These are phyloP conservation scores for Trichomonas vaginalis DNA, from an alignment of 208 protist genomes.

Conservation along the genomic window DNA sequence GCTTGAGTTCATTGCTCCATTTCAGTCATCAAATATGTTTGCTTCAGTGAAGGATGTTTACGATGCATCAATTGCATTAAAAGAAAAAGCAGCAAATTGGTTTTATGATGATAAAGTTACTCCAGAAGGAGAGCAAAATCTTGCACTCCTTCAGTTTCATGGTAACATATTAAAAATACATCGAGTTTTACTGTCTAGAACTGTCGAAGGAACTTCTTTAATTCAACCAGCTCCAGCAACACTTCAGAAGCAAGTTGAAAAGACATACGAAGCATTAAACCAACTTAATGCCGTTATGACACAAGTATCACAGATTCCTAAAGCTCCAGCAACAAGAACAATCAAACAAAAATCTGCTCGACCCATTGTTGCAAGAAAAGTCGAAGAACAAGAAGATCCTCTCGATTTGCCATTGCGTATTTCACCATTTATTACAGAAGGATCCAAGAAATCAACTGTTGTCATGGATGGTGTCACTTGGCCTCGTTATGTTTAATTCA, in stretches of 20 bases:
- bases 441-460: neutral
- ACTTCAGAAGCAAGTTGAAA: neutral
- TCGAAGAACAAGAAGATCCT: neutral
- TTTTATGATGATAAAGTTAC: neutral
- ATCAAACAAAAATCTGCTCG: neutral
- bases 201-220: neutral
- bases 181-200: neutral
- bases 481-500: neutral
- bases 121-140: neutral
- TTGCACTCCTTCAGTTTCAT: neutral
- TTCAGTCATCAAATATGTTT: neutral
- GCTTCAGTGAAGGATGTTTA: neutral
- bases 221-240: neutral
- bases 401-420: neutral
- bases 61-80: neutral
- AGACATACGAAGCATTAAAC: neutral
- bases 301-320: neutral
- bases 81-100: neutral
- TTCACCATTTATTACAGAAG: constrained; percentile 1
- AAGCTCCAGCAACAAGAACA: neutral
- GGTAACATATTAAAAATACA: neutral
- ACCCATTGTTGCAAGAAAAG: neutral
- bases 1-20: neutral
- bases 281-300: neutral
- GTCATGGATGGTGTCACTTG: neutral